A percentile compares a stretch with the other conserved stretches of the same genome.
Conservation (phyloP, 345 rosid genomes). For the Gynandropsis gynandra region DNA sequence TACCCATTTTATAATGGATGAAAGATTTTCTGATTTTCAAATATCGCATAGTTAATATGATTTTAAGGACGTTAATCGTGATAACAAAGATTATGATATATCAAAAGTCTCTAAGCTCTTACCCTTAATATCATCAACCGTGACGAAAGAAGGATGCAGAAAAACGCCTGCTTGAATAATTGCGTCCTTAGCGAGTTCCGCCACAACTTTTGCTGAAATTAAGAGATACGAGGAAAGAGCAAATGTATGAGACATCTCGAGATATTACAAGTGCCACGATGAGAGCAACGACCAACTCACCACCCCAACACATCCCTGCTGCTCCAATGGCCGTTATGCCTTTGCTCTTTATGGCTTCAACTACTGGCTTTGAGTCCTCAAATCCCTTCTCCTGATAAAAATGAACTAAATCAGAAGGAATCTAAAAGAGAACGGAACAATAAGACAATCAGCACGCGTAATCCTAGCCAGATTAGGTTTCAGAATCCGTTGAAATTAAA, state of each 20-base stretch:
- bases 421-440: no score
- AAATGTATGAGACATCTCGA: not conserved
- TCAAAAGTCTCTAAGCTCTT: constrained; percentile 5
- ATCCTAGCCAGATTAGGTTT: no score
- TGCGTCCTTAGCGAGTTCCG: constrained; percentile 36
- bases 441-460: no score
- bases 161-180: constrained; percentile 55
- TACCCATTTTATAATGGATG: not conserved
- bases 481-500: no score
- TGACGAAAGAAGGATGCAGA: constrained; percentile 54
- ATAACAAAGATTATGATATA: not conserved
- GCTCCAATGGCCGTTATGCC: constrained; percentile 44
- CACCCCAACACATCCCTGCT: constrained; percentile 51
- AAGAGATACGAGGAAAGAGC: not conserved
- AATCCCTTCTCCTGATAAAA: constrained; percentile 46
- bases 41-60: not conserved
- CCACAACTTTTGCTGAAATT: constrained; percentile 57
- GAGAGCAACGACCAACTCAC: constrained; percentile 21
- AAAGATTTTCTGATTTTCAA: no score
- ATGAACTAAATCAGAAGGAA: constrained; percentile 13
- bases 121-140: constrained; percentile 56
- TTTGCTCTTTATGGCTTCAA: constrained; percentile 42
- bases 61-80: not conserved
- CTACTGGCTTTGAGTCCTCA: constrained; percentile 48
- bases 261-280: not conserved